A percentile compares a stretch with the other conserved stretches of the same genome.
phyloP scores from a whole-genome alignment of 805 yeast genomes.

The Sugiyamaella qingdaonensis region DNA sequence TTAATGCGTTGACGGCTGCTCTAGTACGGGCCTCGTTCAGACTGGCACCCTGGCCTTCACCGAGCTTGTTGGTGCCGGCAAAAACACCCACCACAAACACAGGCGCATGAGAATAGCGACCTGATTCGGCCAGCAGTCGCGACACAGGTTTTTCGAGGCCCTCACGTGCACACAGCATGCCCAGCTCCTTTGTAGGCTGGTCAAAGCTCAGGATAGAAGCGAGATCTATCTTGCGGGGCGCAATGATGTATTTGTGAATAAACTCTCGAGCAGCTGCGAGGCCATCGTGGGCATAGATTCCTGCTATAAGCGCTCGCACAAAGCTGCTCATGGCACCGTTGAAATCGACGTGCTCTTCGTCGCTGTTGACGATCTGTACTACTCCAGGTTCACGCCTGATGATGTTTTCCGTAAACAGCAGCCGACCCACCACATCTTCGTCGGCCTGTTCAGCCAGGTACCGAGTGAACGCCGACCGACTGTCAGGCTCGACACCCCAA shows the following conservation, averaged over 20 bases:
- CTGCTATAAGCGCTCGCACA: conserved; percentile 80
- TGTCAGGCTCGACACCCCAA: conserved; percentile 90
- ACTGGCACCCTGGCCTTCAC: conserved; percentile 92
- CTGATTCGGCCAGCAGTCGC: conserved; percentile 87
- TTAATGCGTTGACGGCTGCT: conserved; percentile 85
- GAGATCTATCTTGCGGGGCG: conserved; percentile 74
- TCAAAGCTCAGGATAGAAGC: conserved; percentile 71
- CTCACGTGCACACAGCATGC: conserved; percentile 71
- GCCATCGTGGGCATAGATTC: conserved; percentile 70
- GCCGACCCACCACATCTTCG: conserved; percentile 42
- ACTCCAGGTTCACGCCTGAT: conserved; percentile 22
- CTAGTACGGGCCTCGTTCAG: conserved; percentile 87
- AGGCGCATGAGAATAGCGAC: conserved; percentile 79
- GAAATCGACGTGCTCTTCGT: conserved; percentile 39
- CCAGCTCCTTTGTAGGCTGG: conserved; percentile 81
- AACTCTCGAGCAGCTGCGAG: conserved; percentile 61
- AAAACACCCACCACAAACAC: conserved; percentile 89
- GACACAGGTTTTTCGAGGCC: conserved; percentile 70
- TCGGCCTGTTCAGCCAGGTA: conserved; percentile 65
- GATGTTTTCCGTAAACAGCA: conserved; percentile 15
- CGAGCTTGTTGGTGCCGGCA: conserved; percentile 74
- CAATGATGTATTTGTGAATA: conserved; percentile 64
- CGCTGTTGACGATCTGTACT: conserved; percentile 45
- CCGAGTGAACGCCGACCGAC: conserved; percentile 57
- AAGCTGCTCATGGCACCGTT: conserved; percentile 52